Conservation (phyloP, 257 asterid species). For the Nicotiana noctiflora region DNA sequence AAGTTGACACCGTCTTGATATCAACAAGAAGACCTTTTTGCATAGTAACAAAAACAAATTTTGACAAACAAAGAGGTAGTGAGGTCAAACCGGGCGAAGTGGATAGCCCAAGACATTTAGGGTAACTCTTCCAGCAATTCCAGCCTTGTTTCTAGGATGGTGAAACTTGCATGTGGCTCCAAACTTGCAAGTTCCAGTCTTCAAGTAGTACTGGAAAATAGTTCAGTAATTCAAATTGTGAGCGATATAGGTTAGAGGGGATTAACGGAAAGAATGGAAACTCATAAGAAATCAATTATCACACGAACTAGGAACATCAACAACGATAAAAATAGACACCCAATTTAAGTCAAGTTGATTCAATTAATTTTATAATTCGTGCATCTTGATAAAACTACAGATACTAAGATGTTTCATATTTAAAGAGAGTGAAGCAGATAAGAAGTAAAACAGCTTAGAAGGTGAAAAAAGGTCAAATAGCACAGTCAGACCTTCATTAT, state of each 20-base stretch:
- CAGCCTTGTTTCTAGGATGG: constrained; percentile 91
- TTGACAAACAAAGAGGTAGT: background rate
- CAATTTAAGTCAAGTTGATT: background rate
- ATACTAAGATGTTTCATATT: too few species aligned
- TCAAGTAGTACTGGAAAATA: constrained; percentile 61
- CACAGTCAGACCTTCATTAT: too few species aligned
- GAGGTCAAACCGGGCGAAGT: constrained; percentile 68
- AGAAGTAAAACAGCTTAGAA: too few species aligned
- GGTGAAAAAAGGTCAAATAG: too few species aligned
- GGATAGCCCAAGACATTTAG: constrained; percentile 89
- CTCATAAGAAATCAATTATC: background rate
- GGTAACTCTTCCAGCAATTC: constrained; percentile 76
- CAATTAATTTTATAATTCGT: too few species aligned
- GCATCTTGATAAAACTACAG: too few species aligned
- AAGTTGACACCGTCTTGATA: too few species aligned
- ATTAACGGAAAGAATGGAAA: background rate
- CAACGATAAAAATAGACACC: background rate
- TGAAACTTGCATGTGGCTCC: constrained; percentile 89
- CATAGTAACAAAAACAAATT: background rate
- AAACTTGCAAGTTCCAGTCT: constrained; percentile 92
- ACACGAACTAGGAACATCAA: background rate
- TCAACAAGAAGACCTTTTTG: background rate
- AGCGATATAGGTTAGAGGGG: background rate
- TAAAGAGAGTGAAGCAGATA: too few species aligned
- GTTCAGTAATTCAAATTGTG: background rate